Conservation (phyloP, 176 grass and related monocot species). For the Alopecurus myosuroides region DNA sequence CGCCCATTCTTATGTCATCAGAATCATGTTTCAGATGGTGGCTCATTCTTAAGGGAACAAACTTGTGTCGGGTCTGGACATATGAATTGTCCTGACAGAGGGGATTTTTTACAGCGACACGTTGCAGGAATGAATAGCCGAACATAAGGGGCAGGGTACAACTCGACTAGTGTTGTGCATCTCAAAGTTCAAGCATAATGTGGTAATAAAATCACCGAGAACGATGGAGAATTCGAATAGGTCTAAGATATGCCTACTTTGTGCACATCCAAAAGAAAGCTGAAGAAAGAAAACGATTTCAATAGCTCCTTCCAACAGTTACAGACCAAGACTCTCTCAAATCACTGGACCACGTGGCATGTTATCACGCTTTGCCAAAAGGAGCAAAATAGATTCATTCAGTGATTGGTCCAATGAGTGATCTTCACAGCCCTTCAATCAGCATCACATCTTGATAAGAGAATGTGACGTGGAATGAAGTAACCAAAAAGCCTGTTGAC, state of each 20-base stretch:
- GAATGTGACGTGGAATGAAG: conserved; percentile 56
- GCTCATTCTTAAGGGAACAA: conserved; percentile 18
- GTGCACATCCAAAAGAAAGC: conserved; percentile 37
- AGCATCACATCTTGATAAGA: conserved; percentile 60
- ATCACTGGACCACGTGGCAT: conserved; percentile 26
- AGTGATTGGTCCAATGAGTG: conserved; percentile 45
- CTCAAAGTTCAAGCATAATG: conserved; percentile 42
- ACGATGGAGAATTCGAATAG: conserved; percentile 49
- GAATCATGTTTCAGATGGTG: neutral
- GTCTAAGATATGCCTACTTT: conserved; percentile 48
- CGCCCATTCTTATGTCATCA: neutral
- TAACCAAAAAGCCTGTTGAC: conserved; percentile 23
- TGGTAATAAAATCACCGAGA: conserved; percentile 31
- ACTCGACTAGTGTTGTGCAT: neutral
- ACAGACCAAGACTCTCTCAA: conserved; percentile 17
- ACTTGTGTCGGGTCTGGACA: neutral
- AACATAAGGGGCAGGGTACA: conserved; percentile 7
- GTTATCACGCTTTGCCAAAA: conserved; percentile 15
- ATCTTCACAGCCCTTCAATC: conserved; percentile 27
- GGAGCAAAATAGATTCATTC: conserved; percentile 38
- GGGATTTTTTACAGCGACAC: conserved; percentile 14
- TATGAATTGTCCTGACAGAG: neutral
- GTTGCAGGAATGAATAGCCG: conserved; percentile 16
- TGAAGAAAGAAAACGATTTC: conserved; percentile 41
- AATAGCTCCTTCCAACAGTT: conserved; percentile 30